Evolutionary conservation across 106 monocot species (phyloP), one percentile per base, ranked within the genome.

Genomic region (Dioscorea zingiberensis): DNA sequence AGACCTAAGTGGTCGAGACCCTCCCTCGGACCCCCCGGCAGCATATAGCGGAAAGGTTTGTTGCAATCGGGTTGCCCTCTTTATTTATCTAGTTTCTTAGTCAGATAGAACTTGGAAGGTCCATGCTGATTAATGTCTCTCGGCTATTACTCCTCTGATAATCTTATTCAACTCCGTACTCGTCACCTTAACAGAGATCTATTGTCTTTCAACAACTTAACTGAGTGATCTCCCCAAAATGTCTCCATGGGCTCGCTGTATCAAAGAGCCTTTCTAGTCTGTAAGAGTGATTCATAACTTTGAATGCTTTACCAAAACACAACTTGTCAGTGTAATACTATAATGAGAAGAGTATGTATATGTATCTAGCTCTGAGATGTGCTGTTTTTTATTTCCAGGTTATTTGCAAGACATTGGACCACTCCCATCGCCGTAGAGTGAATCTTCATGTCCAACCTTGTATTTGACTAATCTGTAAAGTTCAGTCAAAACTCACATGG

Each of bases 391-490:
- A 15, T 55, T 59, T 65, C 38, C 74, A 97, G n/a, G 95, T 56
- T 88, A 79, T 60, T 68, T 97, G 74, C 81, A 97, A 76, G 69
- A 92, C 69, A 97, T 92, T 83, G n/a, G 95, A 91, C 25, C 44
- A 83, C n/a, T n/a, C n/a, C n/a, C n/a, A n/a, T n/a, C n/a, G n/a
- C n/a, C n/a, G n/a, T n/a, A n/a, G n/a, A 67, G 76, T 97, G 30
- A 72, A 91, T 73, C 25, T 88, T 74, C 85, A n/a, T 97, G 55
- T 25, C 79, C n/a, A 79, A 59, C 55, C 95, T 97, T 54, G 48
- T n/a, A 58, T 68, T 76, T 97, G 58, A 74, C 64, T 44, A 80
- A 82, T 47, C 73, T 97, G 95, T 97, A n/a, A 79, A 84, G 95
- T 72, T 58, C 27, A 38, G 1, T 10, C 10, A 10, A 8, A 6